These are phyloP conservation scores for Phoma herbarum DNA, from an alignment of 2,329 filamentous ascomycete species.

Conservation along the genomic window DNA sequence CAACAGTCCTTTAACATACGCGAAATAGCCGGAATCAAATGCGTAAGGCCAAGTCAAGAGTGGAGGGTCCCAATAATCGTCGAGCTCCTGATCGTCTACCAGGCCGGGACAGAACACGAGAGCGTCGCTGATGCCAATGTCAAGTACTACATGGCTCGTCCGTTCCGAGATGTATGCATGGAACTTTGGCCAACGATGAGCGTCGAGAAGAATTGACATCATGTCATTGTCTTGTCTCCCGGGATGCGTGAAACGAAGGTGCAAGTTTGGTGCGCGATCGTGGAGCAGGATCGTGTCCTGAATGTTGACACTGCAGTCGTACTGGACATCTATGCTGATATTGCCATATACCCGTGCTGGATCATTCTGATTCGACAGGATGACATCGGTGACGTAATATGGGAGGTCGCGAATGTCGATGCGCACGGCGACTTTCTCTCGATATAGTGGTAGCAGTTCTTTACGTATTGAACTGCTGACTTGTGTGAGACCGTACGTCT, in stretches of 20 bases:
- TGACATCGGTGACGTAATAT: neutral
- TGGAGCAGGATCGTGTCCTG: neutral
- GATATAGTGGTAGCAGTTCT: neutral
- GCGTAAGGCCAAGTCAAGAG: neutral
- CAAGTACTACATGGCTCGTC: neutral
- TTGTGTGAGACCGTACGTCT: conserved; percentile 2
- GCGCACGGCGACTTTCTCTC: neutral
- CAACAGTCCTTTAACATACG: neutral
- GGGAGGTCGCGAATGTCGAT: neutral
- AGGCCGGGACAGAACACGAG: neutral
- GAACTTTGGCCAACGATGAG: conserved; percentile 2
- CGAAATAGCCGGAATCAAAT: neutral
- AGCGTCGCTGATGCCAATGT: neutral
- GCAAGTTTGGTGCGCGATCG: neutral
- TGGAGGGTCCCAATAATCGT: neutral
- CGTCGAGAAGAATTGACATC: conserved; percentile 5
- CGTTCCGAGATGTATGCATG: conserved; percentile 4
- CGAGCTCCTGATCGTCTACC: neutral
- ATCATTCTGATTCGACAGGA: neutral
- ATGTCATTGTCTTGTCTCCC: neutral
- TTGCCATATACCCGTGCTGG: neutral
- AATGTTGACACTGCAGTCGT: neutral
- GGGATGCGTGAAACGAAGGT: neutral
- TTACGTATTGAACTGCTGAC: neutral
- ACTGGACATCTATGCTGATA: conserved; percentile 1